Conservation (phyloP, 805 yeast genomes). For the Wickerhamiella siamensis region DNA sequence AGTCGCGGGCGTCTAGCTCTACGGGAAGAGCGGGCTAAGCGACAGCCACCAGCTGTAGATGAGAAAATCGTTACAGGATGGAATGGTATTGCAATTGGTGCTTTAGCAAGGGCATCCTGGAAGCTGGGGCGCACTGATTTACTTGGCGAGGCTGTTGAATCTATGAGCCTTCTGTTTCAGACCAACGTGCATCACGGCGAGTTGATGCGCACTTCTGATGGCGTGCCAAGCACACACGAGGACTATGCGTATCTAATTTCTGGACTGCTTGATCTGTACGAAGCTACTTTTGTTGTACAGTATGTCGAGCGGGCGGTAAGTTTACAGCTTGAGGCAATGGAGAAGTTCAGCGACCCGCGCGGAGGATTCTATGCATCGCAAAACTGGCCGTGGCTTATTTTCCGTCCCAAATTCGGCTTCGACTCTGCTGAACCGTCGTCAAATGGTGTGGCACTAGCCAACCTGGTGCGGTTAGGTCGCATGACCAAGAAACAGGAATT, state of each 20-base stretch:
- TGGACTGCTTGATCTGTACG: slow-evolving; percentile 26
- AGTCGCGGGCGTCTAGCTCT: slow-evolving; percentile 17
- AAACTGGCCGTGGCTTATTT: slow-evolving; percentile 17
- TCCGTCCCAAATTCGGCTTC: slow-evolving; percentile 26
- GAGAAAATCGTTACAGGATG: slow-evolving; percentile 25
- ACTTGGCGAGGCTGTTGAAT: slow-evolving; percentile 17
- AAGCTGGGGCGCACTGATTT: slow-evolving; percentile 14
- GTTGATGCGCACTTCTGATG: slow-evolving; percentile 3
- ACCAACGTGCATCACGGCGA: slow-evolving; percentile 1
- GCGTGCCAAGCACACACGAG: slow-evolving; percentile 21
- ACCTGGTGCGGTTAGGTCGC: slow-evolving; percentile 21
- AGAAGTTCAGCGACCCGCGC: slow-evolving; percentile 23
- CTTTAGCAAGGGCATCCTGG: slow-evolving; percentile 23
- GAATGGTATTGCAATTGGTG: slow-evolving; percentile 28
- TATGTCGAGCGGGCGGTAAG: slow-evolving; percentile 22
- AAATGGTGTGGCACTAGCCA: slow-evolving; percentile 24
- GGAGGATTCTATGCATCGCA: slow-evolving; percentile 24
- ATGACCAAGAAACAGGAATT: slow-evolving; percentile 10
- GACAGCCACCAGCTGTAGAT: slow-evolving; percentile 22
- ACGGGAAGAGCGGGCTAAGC: slow-evolving; percentile 15
- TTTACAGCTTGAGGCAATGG: slow-evolving; percentile 23
- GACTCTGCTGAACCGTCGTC: slow-evolving; percentile 28
- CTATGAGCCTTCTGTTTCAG: slow-evolving; percentile 14
- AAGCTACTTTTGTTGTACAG: slow-evolving; percentile 19
- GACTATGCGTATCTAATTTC: slow-evolving; percentile 26